These are phyloP conservation scores for Metarhizium sp. DNA, from an alignment of 2,329 filamentous ascomycete genomes.

Conservation along the genomic window DNA sequence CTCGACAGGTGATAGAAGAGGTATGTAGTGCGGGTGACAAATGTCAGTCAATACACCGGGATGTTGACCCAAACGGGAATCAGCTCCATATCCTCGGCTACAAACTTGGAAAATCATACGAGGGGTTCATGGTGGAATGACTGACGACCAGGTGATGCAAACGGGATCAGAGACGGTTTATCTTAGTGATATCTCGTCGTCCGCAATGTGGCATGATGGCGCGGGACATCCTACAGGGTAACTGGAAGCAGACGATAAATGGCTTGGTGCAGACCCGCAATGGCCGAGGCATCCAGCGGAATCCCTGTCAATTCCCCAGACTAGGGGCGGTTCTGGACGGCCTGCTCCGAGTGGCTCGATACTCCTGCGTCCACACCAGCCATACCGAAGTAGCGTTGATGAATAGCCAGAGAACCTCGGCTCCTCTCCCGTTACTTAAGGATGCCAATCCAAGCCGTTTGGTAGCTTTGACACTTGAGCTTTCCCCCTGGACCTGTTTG, in stretches of 20 bases:
- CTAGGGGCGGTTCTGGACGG: background rate
- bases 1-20: background rate
- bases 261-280: background rate
- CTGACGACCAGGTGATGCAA: background rate
- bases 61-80: background rate
- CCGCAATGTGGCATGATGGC: background rate
- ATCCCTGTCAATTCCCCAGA: background rate
- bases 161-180: background rate
- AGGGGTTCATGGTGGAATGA: background rate
- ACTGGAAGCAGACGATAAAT: no score
- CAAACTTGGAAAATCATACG: background rate
- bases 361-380: background rate
- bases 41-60: background rate
- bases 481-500: background rate
- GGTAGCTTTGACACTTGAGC: background rate
- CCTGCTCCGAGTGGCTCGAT: background rate
- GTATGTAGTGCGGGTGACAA: background rate
- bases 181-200: background rate
- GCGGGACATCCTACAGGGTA: no score
- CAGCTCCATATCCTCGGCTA: background rate
- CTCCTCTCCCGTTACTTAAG: conserved; percentile 1
- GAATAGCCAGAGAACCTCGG: conserved; percentile 4
- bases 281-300: background rate
- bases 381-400: background rate
- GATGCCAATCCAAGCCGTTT: background rate